Evolutionary conservation across 345 rosid species (phyloP), one percentile per base, ranked within the genome.

Genomic region (Aquilaria malaccensis): DNA sequence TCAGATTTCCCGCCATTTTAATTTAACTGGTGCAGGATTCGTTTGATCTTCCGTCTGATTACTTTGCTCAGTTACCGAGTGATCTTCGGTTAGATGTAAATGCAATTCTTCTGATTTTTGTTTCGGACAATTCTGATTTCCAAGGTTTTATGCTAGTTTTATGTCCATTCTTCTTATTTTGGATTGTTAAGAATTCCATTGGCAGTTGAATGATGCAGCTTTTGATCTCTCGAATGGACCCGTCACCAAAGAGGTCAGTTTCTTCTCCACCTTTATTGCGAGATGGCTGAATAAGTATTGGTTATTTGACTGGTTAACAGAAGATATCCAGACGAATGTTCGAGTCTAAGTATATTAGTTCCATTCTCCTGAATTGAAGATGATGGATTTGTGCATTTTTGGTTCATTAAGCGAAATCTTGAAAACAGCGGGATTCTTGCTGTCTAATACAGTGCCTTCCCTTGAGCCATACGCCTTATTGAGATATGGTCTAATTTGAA

Each of bases 161-260:
- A 9, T 37, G 7, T 37, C 31, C 9, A 46, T 59, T 33, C 68
- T 10, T 14, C 4, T 33, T 3, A 50, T 53, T 22, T 69, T 10
- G 14, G 6, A 15, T 54, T 29, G 32, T 14, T 29, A 10, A 14
- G 56, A 56, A 30, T 6, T 49, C 56, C 51, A 52, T 51, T 33
- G 62, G 74, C 61, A 89, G 98, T 71, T 93, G 43, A 93, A 85
- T 64, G 98, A 93, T 71, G 98, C 98, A 9, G 97, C 98, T 49
- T 93, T 93, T 72, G 96, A 93, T 83, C 88, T 93, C 67, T 87
- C 98, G 14, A 93, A 80, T 66, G 98, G 97, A 60, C 81, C 85
- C 0, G 84, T 89, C 52, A 55, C 80, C 45, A 79, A 87, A 59
- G 94, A 93, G 98, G 97, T 87, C 56, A 59, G 85, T 67, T 55